Conservation (phyloP, 805 yeast species). For the Ogataea haglerorum region DNA sequence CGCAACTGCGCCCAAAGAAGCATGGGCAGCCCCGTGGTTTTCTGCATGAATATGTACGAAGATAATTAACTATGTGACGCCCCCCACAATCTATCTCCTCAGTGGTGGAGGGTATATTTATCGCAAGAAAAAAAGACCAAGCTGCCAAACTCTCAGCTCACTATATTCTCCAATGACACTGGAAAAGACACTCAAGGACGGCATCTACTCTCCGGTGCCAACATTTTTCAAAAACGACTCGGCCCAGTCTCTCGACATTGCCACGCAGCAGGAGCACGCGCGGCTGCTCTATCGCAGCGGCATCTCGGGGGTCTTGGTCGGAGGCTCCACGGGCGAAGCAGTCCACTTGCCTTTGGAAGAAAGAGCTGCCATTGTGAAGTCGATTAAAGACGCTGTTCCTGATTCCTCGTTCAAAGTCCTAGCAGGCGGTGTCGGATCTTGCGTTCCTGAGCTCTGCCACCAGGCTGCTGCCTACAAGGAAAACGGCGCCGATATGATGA, state of each 20-base stretch:
- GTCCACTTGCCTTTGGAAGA: slow-evolving; percentile 46
- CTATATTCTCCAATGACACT: slow-evolving; percentile 20
- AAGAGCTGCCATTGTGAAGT: slow-evolving; percentile 34
- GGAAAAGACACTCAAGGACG: slow-evolving; percentile 47
- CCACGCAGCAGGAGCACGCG: slow-evolving; percentile 45
- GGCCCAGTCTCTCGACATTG: slow-evolving; percentile 35
- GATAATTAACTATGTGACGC: not conserved
- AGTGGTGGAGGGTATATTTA: not conserved
- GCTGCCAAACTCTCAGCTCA: not conserved
- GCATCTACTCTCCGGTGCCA: slow-evolving; percentile 52
- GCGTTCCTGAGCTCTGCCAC: slow-evolving; percentile 41
- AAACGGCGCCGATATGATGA: slow-evolving; percentile 37
- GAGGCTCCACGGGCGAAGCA: slow-evolving; percentile 57
- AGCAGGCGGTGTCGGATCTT: slow-evolving; percentile 48
- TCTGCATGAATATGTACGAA: slow-evolving; percentile 49
- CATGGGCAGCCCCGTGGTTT: slow-evolving; percentile 44
- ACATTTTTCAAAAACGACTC: slow-evolving; percentile 47
- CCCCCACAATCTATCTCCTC: slow-evolving; percentile 4
- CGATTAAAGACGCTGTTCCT: slow-evolving; percentile 37
- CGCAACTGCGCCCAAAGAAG: slow-evolving; percentile 50
- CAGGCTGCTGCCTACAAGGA: slow-evolving; percentile 34
- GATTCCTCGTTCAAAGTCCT: slow-evolving; percentile 36
- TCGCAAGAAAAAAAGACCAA: not conserved
- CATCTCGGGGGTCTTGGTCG: slow-evolving; percentile 43
- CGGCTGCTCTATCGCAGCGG: slow-evolving; percentile 41